Percentiles rank a stretch among this genome's conserved stretches.
These are phyloP conservation scores for Ogataea kodamae DNA, from an alignment of 805 yeast genomes.

Conservation along the genomic window DNA sequence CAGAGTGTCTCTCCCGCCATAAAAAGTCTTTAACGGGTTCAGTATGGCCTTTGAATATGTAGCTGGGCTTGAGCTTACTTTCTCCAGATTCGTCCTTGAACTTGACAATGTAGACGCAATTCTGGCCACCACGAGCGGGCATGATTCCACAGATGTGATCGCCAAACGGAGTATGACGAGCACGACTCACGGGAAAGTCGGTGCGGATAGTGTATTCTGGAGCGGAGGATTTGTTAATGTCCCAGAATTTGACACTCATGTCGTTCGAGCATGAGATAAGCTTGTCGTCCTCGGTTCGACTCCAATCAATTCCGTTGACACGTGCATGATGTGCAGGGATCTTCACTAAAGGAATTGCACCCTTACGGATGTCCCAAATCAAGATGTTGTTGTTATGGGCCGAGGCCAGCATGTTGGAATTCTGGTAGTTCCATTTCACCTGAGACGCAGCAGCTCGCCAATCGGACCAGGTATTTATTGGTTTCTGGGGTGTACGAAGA, in stretches of 20 bases:
- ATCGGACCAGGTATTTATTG: constrained; percentile 79
- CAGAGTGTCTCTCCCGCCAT: constrained; percentile 68
- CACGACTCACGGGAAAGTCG: constrained; percentile 84
- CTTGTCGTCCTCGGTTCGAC: constrained; percentile 52
- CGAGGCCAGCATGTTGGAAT: constrained; percentile 76
- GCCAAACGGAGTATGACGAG: constrained; percentile 88
- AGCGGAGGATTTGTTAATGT: constrained; percentile 41
- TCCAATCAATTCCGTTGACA: constrained; percentile 86
- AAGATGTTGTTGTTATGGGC: constrained; percentile 78
- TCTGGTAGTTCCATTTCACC: constrained; percentile 84
- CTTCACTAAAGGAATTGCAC: constrained; percentile 67
- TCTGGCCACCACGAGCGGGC: constrained; percentile 86
- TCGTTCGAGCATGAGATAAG: constrained; percentile 86
- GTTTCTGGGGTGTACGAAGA: constrained; percentile 70
- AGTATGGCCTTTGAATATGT: constrained; percentile 73
- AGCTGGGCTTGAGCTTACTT: constrained; percentile 46
- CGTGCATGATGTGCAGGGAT: constrained; percentile 78
- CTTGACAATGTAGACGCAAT: constrained; percentile 55
- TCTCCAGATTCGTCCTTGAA: constrained; percentile 38
- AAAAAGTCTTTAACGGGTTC: constrained; percentile 85
- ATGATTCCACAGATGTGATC: constrained; percentile 75
- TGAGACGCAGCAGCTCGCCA: constrained; percentile 95
- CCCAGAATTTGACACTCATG: constrained; percentile 80
- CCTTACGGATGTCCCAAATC: constrained; percentile 87
- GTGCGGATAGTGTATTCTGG: constrained; percentile 64